Evolutionary conservation across 352 stramenopile species (phyloP), one percentile per base, ranked within the genome.

Genomic region (Stephanocyclus meneghinianus): DNA sequence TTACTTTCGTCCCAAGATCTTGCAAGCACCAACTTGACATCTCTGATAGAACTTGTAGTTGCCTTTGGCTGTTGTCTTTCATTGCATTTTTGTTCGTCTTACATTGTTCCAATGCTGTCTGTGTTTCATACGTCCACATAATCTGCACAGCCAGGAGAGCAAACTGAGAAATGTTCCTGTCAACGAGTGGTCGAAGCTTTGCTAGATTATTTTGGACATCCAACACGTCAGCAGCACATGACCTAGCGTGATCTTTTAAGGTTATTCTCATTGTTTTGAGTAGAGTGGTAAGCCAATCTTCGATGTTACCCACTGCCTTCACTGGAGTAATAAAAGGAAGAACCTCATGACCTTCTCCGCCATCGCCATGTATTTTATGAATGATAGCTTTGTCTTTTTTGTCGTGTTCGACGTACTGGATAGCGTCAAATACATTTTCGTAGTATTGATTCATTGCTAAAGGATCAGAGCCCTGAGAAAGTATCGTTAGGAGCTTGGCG

Each of bases 401-500:
- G 86, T 99, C 96, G 76, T 99, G 96, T 60, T 97, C 96, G 1
- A 99, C 97, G 55, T 96, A 97, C 62, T 98, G 95, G 55, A 99
- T 96, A n/a, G 96, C 97, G 85, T 99, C 97, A 81, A 99, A 99
- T 11, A 99, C 95, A 81, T 98, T 99, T 75, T 99, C 96, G 83
- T 99, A 99, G 89, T 99, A 97, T 45, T 98, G 95, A 77, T 99
- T 98, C 95, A 99, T 98, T 78, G 95, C 97, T 71, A 98, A 85
- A 4, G 97, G 97, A 84, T 99, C 97, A 51, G 94, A 98, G 45
- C 95, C 97, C 79, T 98, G 96, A 5, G 96, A 98, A 26, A 99
- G 86, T 70, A 99, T 99, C 75, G 98, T 97, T 32, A 99, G 89
- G 44, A 99, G 83, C 60, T 96, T 96, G 1, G 96, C 95, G 76